Percentiles rank a stretch among this genome's conserved stretches.
phyloP scores from a whole-genome alignment of 305 asterid genomes.

The Solanum hybrid region DNA sequence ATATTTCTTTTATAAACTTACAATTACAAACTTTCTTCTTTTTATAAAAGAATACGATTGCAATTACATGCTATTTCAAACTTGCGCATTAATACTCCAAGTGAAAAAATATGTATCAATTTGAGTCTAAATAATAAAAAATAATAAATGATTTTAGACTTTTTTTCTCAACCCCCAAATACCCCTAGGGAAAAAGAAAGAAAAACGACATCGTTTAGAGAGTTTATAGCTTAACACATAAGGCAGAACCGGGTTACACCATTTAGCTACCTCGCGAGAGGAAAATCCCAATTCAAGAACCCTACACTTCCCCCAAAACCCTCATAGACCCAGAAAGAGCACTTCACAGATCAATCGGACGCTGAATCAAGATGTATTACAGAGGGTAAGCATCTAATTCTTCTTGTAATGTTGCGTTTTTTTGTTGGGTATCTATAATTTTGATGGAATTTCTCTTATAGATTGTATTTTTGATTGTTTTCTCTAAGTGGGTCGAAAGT shows the following conservation, averaged over 20 bases:
- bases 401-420: not conserved
- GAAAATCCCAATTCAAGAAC: not conserved
- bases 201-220: not conserved
- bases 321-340: not conserved
- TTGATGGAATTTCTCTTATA: not conserved
- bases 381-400: conserved; percentile 8
- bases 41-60: no score
- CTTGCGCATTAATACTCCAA: no score
- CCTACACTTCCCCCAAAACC: not conserved
- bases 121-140: no score
- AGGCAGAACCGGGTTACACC: not conserved
- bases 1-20: no score
- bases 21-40: no score
- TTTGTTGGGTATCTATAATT: not conserved
- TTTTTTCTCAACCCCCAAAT: not conserved
- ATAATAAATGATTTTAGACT: not conserved
- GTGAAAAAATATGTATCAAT: no score
- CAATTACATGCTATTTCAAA: no score
- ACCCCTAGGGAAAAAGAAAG: not conserved
- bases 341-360: not conserved
- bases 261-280: not conserved
- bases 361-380: conserved; percentile 1
- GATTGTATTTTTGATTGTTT: not conserved
- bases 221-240: not conserved
- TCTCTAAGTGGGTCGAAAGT: not conserved